phyloP scores from a whole-genome alignment of 1,284 basidiomycete species.

The Rhodotorula sp. region DNA sequence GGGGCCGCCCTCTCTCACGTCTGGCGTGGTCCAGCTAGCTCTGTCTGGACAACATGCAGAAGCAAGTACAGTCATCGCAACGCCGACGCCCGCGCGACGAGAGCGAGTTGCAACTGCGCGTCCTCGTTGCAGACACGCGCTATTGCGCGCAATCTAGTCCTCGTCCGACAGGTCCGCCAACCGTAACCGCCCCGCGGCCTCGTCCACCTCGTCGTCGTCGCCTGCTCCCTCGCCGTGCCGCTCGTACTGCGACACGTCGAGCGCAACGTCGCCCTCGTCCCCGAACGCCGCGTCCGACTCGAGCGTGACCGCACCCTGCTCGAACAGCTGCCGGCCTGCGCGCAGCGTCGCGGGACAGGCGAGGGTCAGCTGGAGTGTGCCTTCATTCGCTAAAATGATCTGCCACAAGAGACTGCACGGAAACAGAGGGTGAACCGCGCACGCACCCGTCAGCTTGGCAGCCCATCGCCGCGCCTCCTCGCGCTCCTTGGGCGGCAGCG shows the following conservation, averaged over 20 bases:
- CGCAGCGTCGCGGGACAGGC: not conserved
- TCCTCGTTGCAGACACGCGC: not conserved
- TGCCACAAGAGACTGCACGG: no score
- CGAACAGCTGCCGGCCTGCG: constrained; percentile 83
- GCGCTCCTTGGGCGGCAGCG: constrained; percentile 75
- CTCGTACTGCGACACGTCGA: constrained; percentile 84
- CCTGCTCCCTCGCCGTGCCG: constrained; percentile 56
- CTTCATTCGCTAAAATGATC: not conserved
- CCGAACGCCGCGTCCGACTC: constrained; percentile 61
- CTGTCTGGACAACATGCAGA: no score
- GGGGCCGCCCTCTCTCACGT: no score
- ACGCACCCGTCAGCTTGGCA: constrained; percentile 69
- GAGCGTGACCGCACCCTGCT: constrained; percentile 69
- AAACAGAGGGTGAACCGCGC: no score
- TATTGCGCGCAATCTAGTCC: constrained; percentile 14
- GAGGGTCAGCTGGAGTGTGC: not conserved
- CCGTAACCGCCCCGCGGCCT: constrained; percentile 51
- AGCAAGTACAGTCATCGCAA: no score
- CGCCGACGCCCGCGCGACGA: no score
- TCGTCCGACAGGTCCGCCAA: constrained; percentile 34
- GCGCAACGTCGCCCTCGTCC: constrained; percentile 76
- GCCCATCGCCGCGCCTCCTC: constrained; percentile 77
- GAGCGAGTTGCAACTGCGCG: no score
- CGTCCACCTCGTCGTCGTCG: constrained; percentile 62
- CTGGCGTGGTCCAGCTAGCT: no score